Base-by-base conservation (phyloP, 441 rosid genomes). In the Syzygium syzygioides region DNA sequence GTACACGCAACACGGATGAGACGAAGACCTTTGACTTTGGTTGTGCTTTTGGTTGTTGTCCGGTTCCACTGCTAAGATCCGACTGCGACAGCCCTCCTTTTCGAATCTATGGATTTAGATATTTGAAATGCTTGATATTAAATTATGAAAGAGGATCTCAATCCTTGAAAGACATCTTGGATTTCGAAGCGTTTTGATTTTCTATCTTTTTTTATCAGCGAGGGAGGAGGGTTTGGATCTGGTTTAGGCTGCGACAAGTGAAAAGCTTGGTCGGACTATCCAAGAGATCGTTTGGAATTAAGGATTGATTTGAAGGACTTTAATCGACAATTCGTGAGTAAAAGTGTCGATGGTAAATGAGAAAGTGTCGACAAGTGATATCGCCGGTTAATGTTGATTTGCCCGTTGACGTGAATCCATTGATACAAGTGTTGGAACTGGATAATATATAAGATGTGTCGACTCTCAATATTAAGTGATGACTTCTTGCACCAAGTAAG, bases 261-360 rank as follows among this genome's bases (percentile, higher is more conserved):
- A 64, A 2, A 9, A 15, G 11, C 3, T n/a, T 7, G 18, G 34
- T 62, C 0, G 5, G 17, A n/a, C 1, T 8, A n/a, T n/a, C 6
- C 12, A 2, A 64, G 48, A 45, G 37, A 64, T 64, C 0, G 20
- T 10, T 64, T 15, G 71, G 30, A 12, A 45, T 45, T 45, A 64
- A 14, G 30, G 4, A 1, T 30, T 30, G 9, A 14, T 30, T 15
- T 2, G 17, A n/a, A 1, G 18, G 30, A 30, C 2, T 1, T 25
- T 26, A 25, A 26, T 59, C 28, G 30, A 26, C 7, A 0, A 26
- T 32, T 60, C 18, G 1, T 3, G 13, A 28, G 11, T 17, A 30
- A 64, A 3, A 64, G 37, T 18, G 37, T 15, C 6, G 37, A n/a
- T 30, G 20, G 3, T 30, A 15, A 30, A 30, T 64, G 20, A 64